Conservation (phyloP, 2,329 filamentous ascomycete species). For the Aquanectria penicillioides region DNA sequence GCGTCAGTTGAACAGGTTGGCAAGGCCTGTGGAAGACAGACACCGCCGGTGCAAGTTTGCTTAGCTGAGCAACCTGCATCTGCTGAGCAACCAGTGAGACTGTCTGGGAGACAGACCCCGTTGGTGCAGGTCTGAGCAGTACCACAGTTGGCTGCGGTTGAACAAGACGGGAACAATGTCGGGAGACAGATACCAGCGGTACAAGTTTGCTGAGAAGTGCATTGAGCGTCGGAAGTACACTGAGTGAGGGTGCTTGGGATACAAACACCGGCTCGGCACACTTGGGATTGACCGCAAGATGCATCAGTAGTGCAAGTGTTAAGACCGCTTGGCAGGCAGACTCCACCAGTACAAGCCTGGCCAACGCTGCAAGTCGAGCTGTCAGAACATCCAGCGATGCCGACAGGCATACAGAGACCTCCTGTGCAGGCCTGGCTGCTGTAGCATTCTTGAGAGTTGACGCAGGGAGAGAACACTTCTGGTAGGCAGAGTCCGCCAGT, state of each 20-base stretch:
- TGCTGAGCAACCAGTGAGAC: background rate
- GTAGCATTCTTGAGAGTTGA: background rate
- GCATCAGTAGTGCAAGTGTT: background rate
- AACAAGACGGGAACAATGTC: conserved; percentile 1
- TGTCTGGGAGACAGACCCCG: conserved; percentile 14
- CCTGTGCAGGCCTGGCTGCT: conserved; percentile 1
- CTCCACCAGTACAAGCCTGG: conserved; percentile 1
- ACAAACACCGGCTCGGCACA: conserved; percentile 16
- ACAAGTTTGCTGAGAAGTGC: conserved; percentile 1
- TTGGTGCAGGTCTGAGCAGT: conserved; percentile 5
- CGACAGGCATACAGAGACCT: conserved; percentile 9
- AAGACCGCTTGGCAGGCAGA: conserved; percentile 9
- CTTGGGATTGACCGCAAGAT: background rate
- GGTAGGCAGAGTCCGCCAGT: conserved; percentile 11
- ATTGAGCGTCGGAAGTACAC: conserved; percentile 4
- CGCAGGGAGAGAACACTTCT: conserved; percentile 1
- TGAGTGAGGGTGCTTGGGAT: background rate
- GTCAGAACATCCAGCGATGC: background rate
- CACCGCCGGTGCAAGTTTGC: conserved; percentile 9
- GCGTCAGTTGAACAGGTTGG: conserved; percentile 8
- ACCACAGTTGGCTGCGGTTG: background rate
- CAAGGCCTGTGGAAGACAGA: conserved; percentile 10
- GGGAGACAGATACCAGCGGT: conserved; percentile 4
- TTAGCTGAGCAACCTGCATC: background rate
- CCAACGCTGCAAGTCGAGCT: background rate